Percentiles rank a stretch among this genome's conserved stretches.
Evolutionary conservation across 305 asterid species (phyloP).

Genomic region (Fraxinus platypoda): DNA sequence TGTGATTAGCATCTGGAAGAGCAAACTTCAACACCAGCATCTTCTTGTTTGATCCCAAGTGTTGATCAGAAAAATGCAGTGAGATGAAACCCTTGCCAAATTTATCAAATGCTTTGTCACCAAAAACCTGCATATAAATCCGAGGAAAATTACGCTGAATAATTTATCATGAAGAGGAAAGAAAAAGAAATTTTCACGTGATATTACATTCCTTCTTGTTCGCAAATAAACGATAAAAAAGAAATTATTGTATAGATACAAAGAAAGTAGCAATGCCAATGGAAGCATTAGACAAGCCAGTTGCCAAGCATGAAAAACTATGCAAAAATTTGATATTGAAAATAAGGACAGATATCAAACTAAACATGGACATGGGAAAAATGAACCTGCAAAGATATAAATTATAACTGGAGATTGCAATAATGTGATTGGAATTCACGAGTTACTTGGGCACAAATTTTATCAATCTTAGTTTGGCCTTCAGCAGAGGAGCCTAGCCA

Average conservation of each 20-base stretch:
- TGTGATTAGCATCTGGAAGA: constrained; percentile 65
- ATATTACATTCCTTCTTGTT: not conserved
- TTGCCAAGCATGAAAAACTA: constrained; percentile 9
- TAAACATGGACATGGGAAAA: not conserved
- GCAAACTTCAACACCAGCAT: constrained; percentile 90
- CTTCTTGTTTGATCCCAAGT: constrained; percentile 71
- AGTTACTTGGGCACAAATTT: not conserved
- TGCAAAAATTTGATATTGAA: not conserved
- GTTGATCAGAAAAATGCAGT: constrained; percentile 95
- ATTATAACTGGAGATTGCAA: not conserved
- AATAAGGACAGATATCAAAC: not conserved
- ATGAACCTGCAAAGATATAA: not conserved
- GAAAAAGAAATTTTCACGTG: not conserved
- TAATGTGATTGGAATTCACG: too few relatives aligned
- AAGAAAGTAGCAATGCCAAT: constrained; percentile 10
- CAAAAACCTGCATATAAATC: constrained; percentile 62
- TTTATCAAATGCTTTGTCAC: constrained; percentile 84
- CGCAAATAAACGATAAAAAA: not conserved
- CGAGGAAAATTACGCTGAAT: not conserved
- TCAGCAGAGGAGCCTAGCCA: too few relatives aligned
- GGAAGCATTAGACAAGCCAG: constrained; percentile 7
- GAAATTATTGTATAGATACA: not conserved
- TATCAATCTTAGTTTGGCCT: too few relatives aligned
- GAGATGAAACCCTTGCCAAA: constrained; percentile 89
- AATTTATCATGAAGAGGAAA: not conserved